Evolutionary conservation across 1,284 basidiomycete genomes (phyloP), one percentile per base, ranked within the genome.

Genomic region (Ganoderma boninense): DNA sequence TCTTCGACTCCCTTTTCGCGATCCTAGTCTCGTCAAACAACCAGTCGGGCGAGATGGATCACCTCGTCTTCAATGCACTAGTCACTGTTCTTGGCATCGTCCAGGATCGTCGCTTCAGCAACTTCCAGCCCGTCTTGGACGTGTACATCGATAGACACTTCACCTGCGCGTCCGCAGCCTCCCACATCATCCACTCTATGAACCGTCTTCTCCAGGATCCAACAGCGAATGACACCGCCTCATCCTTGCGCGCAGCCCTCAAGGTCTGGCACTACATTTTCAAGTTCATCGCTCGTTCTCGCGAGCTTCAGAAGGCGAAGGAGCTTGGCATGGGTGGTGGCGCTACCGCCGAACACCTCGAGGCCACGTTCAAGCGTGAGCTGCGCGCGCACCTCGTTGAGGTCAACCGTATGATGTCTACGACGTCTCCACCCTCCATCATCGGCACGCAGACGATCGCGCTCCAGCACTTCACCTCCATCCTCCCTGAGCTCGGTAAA

Each of bases 251-350:
- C 49, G 91, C 96, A 1, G 93, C 96, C 16, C 87, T 99, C 75
- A 98, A 98, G 80, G 97, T 99, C 26, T 98, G 97, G 95, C 94
- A 97, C 76, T 96, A 97, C 78, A 90, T 99, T 74, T 96, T 98
- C 89, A 95, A 95, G 79, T 96, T 99, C 81, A 94, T 98, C 75
- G 91, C 95, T 10, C 89, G 95, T 29, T 92, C 96, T 6, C 86
- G 97, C 52, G 95, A 97, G 78, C 82, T 98, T 46, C 96, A 98
- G 80, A 94, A 95, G 76, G 85, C 87, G 6, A 93, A 92, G 74
- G 95, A 96, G 67, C 80, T 91, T 38, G 91, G 91, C 0, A 91
- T 95, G 81, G 93, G 93, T 26, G 89, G 90, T 8, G 91, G 90
- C 7, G 90, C 92, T 1, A 95, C 95, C 0, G 91, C 93, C 14